phyloP scores from a whole-genome alignment of 2,329 filamentous ascomycete genomes.

The Endocalyx cinctus region DNA sequence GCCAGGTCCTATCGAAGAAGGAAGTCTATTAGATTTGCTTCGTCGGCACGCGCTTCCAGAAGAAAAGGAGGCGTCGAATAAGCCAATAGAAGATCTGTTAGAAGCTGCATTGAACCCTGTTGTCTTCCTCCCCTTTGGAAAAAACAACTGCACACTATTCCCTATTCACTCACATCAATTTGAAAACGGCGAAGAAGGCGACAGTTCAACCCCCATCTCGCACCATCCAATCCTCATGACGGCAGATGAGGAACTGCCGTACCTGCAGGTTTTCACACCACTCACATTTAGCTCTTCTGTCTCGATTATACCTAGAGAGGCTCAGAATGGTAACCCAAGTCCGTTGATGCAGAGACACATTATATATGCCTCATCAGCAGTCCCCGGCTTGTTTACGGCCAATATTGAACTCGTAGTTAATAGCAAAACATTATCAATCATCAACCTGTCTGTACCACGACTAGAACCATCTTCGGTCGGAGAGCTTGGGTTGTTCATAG shows the following conservation, averaged over 20 bases:
- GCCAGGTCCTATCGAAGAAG: conserved; percentile 25
- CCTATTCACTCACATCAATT: conserved; percentile 13
- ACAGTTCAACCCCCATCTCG: conserved; percentile 44
- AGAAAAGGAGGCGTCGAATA: conserved; percentile 23
- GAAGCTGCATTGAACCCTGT: conserved; percentile 47
- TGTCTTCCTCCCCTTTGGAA: conserved; percentile 47
- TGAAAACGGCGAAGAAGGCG: conserved; percentile 24
- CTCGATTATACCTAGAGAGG: conserved; percentile 35
- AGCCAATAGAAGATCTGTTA: conserved; percentile 38
- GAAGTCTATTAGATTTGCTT: conserved; percentile 37
- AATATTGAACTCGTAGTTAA: conserved; percentile 56
- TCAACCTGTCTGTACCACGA: conserved; percentile 46
- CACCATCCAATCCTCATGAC: conserved; percentile 62
- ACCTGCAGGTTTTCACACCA: conserved; percentile 66
- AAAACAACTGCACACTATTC: conserved; percentile 23
- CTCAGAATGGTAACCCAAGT: no score
- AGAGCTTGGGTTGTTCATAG: conserved; percentile 54
- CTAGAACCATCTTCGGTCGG: conserved; percentile 54
- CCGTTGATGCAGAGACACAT: conserved; percentile 48
- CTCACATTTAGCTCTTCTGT: conserved; percentile 57
- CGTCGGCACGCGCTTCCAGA: conserved; percentile 36
- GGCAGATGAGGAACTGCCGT: conserved; percentile 61
- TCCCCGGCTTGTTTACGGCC: conserved; percentile 53
- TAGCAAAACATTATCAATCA: conserved; percentile 45
- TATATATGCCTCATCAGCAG: conserved; percentile 47